These are phyloP conservation scores for Amyloporia xantha DNA, from an alignment of 768 basidiomycete genomes.

Conservation along the genomic window DNA sequence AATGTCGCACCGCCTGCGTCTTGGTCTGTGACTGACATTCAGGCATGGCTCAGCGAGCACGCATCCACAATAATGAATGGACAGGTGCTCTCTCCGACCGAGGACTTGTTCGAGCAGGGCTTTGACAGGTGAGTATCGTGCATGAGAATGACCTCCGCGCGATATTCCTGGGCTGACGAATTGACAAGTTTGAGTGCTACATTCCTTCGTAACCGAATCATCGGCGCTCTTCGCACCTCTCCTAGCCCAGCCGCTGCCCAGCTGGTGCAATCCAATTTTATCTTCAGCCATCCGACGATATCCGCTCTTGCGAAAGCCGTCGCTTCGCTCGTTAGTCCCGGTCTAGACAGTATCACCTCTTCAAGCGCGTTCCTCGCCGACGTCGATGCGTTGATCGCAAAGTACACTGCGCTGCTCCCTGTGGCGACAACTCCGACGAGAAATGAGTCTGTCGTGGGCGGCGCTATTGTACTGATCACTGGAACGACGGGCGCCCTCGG, in stretches of 20 bases:
- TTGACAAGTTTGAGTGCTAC: conserved; percentile 23
- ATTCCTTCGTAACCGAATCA: conserved; percentile 27
- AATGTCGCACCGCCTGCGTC: conserved; percentile 6
- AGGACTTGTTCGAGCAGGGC: conserved; percentile 34
- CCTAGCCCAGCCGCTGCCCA: conserved; percentile 1
- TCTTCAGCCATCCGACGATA: conserved; percentile 15
- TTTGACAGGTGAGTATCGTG: conserved; percentile 28
- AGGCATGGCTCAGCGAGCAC: conserved; percentile 12
- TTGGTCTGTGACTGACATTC: conserved; percentile 6
- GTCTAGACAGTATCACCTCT: conserved; percentile 15
- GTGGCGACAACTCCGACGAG: neutral
- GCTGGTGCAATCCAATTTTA: conserved; percentile 8
- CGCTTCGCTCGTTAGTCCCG: conserved; percentile 1
- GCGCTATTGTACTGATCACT: conserved; percentile 24
- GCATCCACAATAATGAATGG: conserved; percentile 10
- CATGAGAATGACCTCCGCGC: neutral
- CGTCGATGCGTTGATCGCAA: conserved; percentile 30
- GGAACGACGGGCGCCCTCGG: conserved; percentile 30
- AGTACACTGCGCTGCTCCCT: conserved; percentile 26
- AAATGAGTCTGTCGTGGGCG: conserved; percentile 16
- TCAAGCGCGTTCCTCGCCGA: neutral
- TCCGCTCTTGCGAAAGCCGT: conserved; percentile 1
- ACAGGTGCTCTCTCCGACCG: conserved; percentile 21
- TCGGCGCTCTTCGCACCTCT: conserved; percentile 21
- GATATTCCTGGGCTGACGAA: neutral